Base-by-base conservation (phyloP, 2,329 filamentous ascomycete genomes). In the Aspergillus spinulosporus region DNA sequence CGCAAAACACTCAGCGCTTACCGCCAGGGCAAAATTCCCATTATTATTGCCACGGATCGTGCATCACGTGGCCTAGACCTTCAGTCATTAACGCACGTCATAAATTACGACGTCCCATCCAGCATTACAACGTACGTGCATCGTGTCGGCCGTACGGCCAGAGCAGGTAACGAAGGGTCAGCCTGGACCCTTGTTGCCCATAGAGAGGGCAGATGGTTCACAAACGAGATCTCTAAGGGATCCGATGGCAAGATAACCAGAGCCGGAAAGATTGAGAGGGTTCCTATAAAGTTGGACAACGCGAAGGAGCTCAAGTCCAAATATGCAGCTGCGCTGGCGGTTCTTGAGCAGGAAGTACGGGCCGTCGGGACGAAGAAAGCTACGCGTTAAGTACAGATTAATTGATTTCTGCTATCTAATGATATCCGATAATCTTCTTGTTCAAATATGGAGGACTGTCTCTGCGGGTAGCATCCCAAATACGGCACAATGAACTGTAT, bases 41-140 rank as follows among this genome's bases (percentile, higher is more conserved):
- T 96, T 46, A 84, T 97, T 43, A 87, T 97, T 45, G 92, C 92
- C 0, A 96, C 94, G 0, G 93, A 97, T 70, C 88, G 95, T n/a
- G 90, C 94, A 1, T 90, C 92, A 2, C 89, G 93, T 61, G 94
- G 93, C 66, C 85, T 97, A 28, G 93, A 97, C 72, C 81, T 96
- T 9, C 84, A 85, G 0, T 82, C 84, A 46, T 82, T 97, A 46
- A 86, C 87, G 37, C 89, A 96, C 68, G 91, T 97, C 46, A 80
- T 97, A 74, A 97, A 96, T 76, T 97, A 97, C 78, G 93, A 97
- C 71, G 82, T 97, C 50, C 93, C 93, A 0, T 82, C 85, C 3
- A 92, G 88, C 66, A 78, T 92, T 34, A 88, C 88, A 4, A 88
- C 86, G 26, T 97, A 97, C 66, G 86, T 97, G 3, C 94, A 97